Base-by-base conservation (phyloP, 2,329 filamentous ascomycete genomes). In the Botrytis galanthina region DNA sequence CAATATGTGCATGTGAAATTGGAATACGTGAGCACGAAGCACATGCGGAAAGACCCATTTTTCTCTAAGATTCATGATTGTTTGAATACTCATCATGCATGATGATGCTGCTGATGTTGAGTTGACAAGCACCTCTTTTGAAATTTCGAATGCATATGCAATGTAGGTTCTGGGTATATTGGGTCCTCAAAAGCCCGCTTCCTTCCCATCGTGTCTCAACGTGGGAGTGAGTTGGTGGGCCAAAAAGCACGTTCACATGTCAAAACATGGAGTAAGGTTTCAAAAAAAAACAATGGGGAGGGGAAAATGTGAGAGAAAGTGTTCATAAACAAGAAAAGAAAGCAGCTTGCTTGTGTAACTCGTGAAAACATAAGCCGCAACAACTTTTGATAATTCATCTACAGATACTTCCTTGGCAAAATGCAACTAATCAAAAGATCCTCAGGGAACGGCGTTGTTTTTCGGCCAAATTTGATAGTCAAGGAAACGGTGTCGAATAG, bases 121-220 rank as follows among this genome's bases (percentile, higher is more conserved):
- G 20, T 14, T 46, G 61, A 32, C 10, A 22, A 39, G 46, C 54
- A 42, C 35, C 14, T 62, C 29, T 22, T 4, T 42, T 48, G 29
- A 22, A 32, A 42, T 57, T 32, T 67, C 42, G 22, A 39, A 26
- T 68, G 66, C 66, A 68, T 68, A 54, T 68, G 66, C 66, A 68
- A 57, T 57, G 66, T 48, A 42, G 48, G 26, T 54, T 35, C 46
- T 39, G 16, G 20, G 51, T 46, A 66, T 16, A 14, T 32, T 57
- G 48, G 46, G 18, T 26, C 22, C 32, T 29, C 9, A 14, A 14
- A 44, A 51, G 46, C 16, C 35, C 64, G 22, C 32, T 51, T 54
- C 37, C 29, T 54, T 37, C 26, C 64, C 46, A 66, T 46, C 18
- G 2, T 39, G 60, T 62, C 37, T 62, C 37, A 63, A 29, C 39